Percentiles rank a stretch among this genome's conserved stretches.
Conservation (phyloP, 768 basidiomycete genomes). For the Tubosaeta sp. region DNA sequence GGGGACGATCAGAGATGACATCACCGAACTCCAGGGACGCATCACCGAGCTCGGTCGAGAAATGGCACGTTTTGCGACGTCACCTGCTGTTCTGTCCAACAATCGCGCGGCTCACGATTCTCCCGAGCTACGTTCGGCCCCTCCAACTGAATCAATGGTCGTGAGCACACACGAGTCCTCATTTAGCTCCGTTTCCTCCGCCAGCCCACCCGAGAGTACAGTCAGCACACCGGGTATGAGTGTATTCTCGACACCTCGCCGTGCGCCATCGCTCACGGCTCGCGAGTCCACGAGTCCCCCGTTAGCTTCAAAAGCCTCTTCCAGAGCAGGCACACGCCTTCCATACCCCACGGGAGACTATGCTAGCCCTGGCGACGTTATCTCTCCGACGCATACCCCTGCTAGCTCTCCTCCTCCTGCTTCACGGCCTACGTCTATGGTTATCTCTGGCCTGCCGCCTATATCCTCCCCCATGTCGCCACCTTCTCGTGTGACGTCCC, state of each 20-base stretch:
- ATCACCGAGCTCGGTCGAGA: constrained; percentile 73
- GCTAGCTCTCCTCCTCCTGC: constrained; percentile 44
- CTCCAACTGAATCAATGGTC: constrained; percentile 47
- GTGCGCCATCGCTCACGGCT: constrained; percentile 38
- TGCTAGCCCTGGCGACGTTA: constrained; percentile 54
- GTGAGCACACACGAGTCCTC: constrained; percentile 27
- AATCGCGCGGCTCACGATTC: constrained; percentile 44
- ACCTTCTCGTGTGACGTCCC: constrained; percentile 20
- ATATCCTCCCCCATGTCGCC: constrained; percentile 25
- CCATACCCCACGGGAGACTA: constrained; percentile 87
- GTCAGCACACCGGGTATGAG: constrained; percentile 12
- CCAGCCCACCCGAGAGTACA: constrained; percentile 12
- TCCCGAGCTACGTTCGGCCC: constrained; percentile 41
- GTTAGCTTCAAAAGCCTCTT: constrained; percentile 34
- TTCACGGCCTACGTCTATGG: constrained; percentile 40
- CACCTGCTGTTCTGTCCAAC: constrained; percentile 42
- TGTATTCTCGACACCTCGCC: constrained; percentile 27
- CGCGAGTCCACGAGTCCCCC: constrained; percentile 64
- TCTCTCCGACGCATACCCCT: constrained; percentile 31
- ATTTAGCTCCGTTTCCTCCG: constrained; percentile 15
- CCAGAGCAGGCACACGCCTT: constrained; percentile 43
- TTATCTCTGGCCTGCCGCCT: constrained; percentile 43
- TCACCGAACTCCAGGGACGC: constrained; percentile 70
- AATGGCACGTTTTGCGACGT: constrained; percentile 67
- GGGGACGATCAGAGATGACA: constrained; percentile 57